Percentiles rank a stretch among this genome's conserved stretches.
These are phyloP conservation scores for Warburgia ugandensis DNA, from an alignment of 164 flowering plant genomes.

Conservation along the genomic window DNA sequence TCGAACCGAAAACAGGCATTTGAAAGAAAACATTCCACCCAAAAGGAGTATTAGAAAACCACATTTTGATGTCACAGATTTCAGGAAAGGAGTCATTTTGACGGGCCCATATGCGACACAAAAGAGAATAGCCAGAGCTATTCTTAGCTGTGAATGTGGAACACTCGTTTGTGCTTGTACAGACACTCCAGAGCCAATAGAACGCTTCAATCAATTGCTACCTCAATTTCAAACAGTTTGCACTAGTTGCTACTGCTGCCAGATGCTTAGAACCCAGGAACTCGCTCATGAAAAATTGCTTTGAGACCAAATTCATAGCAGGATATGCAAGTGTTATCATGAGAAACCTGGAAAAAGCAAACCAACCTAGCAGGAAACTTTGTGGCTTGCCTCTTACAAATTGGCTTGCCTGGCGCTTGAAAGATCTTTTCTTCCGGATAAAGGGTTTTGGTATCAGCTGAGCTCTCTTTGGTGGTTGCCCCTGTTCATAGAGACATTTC, in stretches of 20 bases:
- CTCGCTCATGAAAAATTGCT: not conserved
- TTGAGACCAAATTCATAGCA: not conserved
- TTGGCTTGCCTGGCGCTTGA: conserved; percentile 42
- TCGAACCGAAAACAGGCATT: not conserved
- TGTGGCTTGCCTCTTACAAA: conserved; percentile 45
- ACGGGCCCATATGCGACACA: no score
- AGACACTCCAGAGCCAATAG: no score
- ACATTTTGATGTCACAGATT: no score
- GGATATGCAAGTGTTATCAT: not conserved
- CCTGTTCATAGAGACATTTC: conserved; percentile 24
- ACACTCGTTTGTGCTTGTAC: no score
- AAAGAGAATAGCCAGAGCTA: no score
- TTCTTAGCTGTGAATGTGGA: no score
- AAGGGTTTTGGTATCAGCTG: conserved; percentile 35
- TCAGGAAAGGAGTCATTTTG: no score
- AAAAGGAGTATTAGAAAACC: no score
- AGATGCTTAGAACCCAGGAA: not conserved
- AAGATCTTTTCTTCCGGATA: conserved; percentile 55
- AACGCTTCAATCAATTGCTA: no score
- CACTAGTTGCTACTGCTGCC: no score
- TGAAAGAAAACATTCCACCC: no score
- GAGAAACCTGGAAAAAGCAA: not conserved
- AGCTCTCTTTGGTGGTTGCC: conserved; percentile 41
- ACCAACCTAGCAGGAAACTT: conserved; percentile 36
- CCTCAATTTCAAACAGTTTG: no score